phyloP scores from a whole-genome alignment of 2,329 filamentous ascomycete genomes.

The Purpureocillium takamizusanense region DNA sequence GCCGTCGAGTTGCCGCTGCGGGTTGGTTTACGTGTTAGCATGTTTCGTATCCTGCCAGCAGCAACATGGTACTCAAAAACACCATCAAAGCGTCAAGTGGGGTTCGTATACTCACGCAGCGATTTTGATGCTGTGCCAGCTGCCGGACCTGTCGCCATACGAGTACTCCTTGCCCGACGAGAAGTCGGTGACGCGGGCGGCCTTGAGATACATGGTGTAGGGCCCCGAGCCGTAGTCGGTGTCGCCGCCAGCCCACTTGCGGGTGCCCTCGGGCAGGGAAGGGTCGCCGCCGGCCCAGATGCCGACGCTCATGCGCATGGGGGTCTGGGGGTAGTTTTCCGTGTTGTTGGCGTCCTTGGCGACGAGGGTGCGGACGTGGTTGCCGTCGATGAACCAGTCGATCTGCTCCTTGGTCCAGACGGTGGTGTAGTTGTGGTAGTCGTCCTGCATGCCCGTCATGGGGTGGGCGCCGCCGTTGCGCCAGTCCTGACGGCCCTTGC shows the following conservation, averaged over 20 bases:
- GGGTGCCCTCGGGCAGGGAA: conserved; percentile 43
- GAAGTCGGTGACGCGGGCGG: conserved; percentile 44
- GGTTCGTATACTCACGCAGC: conserved; percentile 40
- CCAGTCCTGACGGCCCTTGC: conserved; percentile 59
- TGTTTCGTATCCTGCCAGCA: too few relatives aligned
- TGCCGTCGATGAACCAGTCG: conserved; percentile 62
- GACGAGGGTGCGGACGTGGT: conserved; percentile 53
- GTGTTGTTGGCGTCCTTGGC: conserved; percentile 53
- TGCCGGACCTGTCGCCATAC: conserved; percentile 53
- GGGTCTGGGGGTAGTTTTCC: conserved; percentile 64
- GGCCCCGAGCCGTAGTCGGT: conserved; percentile 59
- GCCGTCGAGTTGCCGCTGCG: conserved; percentile 49
- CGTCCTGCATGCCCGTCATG: conserved; percentile 44
- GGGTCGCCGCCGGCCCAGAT: conserved; percentile 58
- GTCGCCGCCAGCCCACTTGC: conserved; percentile 60
- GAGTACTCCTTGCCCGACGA: conserved; percentile 56
- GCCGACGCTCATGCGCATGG: conserved; percentile 60
- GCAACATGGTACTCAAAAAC: too few relatives aligned
- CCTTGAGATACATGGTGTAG: conserved; percentile 67
- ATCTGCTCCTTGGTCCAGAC: conserved; percentile 61
- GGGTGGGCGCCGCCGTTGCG: conserved; percentile 53
- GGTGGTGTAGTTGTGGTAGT: conserved; percentile 69
- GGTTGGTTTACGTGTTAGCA: neutral
- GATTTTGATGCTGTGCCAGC: conserved; percentile 54
- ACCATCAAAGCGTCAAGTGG: neutral